phyloP scores from a whole-genome alignment of 768 basidiomycete genomes.

The Pulveroboletus ravenelii region DNA sequence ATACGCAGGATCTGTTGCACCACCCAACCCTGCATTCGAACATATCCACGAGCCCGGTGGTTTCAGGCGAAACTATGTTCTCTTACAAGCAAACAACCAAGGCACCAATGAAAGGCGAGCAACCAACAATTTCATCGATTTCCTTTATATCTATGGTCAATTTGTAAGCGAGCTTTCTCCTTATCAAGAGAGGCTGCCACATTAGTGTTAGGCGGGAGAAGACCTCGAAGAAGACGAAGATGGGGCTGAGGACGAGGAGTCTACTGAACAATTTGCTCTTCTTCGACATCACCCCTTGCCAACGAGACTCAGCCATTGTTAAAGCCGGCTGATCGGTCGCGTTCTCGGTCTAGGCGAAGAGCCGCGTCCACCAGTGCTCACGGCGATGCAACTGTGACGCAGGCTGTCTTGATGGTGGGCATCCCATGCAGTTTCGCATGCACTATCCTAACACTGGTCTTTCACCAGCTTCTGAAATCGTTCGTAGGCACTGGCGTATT shows the following conservation, averaged over 20 bases:
- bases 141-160: constrained; percentile 91
- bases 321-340: constrained; percentile 34
- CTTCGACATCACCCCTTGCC: constrained; percentile 5
- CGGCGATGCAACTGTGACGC: constrained; percentile 86
- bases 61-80: constrained; percentile 85
- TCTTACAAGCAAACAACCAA: constrained; percentile 65
- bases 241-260: constrained; percentile 54
- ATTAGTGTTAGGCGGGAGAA: constrained; percentile 68
- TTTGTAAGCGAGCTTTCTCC: constrained; percentile 58
- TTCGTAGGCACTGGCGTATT: constrained; percentile 95
- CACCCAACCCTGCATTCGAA: constrained; percentile 74
- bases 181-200: not conserved
- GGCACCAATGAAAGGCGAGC: constrained; percentile 58
- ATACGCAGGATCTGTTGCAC: constrained; percentile 49
- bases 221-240: constrained; percentile 86
- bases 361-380: constrained; percentile 53
- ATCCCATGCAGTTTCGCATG: not conserved
- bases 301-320: constrained; percentile 59
- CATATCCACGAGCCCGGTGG: constrained; percentile 96
- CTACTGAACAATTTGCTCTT: constrained; percentile 25
- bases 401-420: constrained; percentile 89
- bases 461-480: constrained; percentile 74
- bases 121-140: constrained; percentile 87
- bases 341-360: constrained; percentile 52
- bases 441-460: not conserved